A percentile compares a stretch with the other conserved stretches of the same genome.
Evolutionary conservation across 2,329 filamentous ascomycete species (phyloP).

Genomic region (Coleophoma crateriformis): DNA sequence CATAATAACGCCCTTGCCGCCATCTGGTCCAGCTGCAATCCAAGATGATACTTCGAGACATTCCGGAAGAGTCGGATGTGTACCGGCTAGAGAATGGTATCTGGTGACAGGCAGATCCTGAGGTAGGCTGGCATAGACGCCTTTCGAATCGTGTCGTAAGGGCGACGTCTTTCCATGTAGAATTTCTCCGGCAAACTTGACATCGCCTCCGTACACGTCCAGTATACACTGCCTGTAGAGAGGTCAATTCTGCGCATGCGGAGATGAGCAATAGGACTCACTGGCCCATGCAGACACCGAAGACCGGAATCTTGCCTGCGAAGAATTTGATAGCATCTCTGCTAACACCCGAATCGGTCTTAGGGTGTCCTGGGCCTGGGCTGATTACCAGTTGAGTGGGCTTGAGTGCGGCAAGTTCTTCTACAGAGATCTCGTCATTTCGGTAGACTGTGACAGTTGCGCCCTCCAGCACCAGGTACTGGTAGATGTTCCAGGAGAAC

Average conservation of each 20-base stretch:
- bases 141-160: conserved; percentile 81
- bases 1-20: conserved; percentile 85
- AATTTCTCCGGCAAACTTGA: conserved; percentile 91
- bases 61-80: conserved; percentile 77
- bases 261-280: conserved; percentile 36
- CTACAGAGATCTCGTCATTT: conserved; percentile 85
- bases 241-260: no score
- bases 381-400: conserved; percentile 94
- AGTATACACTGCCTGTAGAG: conserved; percentile 80
- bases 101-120: conserved; percentile 83
- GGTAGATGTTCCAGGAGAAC: conserved; percentile 99
- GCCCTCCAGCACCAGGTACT: conserved; percentile 95
- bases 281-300: conserved; percentile 99
- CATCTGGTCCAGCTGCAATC: conserved; percentile 70
- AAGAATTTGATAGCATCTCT: conserved; percentile 89
- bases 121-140: conserved; percentile 79
- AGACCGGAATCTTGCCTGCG: conserved; percentile 86
- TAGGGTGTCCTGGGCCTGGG: conserved; percentile 89
- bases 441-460: conserved; percentile 84
- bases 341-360: conserved; percentile 87
- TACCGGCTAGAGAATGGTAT: conserved; percentile 94
- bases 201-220: conserved; percentile 84
- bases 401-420: conserved; percentile 75
- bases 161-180: conserved; percentile 95
- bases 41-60: conserved; percentile 88